Conservation (phyloP, 352 stramenopile genomes). For the Bremia lactucae region DNA sequence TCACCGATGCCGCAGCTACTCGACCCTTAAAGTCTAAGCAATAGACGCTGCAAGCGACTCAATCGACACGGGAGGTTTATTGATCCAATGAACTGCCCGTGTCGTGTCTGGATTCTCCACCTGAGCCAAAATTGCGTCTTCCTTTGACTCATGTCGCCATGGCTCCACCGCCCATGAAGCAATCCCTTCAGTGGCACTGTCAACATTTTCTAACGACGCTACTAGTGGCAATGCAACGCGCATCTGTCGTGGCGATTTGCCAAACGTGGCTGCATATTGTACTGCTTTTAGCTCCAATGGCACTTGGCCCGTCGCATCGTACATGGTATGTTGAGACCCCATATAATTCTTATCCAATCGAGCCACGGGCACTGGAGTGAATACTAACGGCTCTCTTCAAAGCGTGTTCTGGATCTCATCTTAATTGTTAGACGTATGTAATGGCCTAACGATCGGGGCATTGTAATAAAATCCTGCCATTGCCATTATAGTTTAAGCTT, state of each 20-base stretch:
- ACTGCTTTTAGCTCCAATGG: constrained; percentile 60
- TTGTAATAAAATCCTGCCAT: too few species aligned
- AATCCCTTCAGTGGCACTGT: constrained; percentile 30
- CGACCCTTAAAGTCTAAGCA: constrained; percentile 75
- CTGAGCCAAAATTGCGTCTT: constrained; percentile 70
- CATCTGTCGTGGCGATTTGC: constrained; percentile 79
- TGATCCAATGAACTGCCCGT: constrained; percentile 64
- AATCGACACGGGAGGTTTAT: constrained; percentile 83
- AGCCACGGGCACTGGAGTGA: constrained; percentile 45
- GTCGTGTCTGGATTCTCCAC: constrained; percentile 56
- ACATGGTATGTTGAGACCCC: constrained; percentile 82
- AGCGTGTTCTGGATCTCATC: too few species aligned
- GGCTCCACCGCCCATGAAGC: constrained; percentile 47
- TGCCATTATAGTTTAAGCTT: too few species aligned
- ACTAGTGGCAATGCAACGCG: constrained; percentile 64
- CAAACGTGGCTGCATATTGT: constrained; percentile 79
- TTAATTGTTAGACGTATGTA: too few species aligned
- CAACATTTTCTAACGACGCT: constrained; percentile 24
- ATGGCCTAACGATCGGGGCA: too few species aligned
- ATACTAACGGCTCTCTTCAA: too few species aligned
- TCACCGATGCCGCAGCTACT: constrained; percentile 65
- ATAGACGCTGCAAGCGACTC: constrained; percentile 80
- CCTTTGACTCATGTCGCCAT: constrained; percentile 46
- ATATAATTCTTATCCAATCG: constrained; percentile 85
- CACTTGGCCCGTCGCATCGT: constrained; percentile 45